phyloP scores from a whole-genome alignment of 108 stramenopile species.

The Cyclotella atomus region DNA sequence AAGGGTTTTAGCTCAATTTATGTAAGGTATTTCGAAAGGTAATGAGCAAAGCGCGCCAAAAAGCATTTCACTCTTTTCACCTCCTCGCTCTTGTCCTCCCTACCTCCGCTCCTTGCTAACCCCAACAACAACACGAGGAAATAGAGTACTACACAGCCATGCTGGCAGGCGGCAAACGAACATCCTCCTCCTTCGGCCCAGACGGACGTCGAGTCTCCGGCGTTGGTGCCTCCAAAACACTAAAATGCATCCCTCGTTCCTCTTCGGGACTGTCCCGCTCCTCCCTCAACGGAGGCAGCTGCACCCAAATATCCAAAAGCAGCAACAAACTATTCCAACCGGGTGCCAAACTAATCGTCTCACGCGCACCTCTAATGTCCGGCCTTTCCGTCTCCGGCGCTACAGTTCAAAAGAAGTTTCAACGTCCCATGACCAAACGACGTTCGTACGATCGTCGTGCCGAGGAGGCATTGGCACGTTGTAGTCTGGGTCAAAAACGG shows the following conservation, averaged over 20 bases:
- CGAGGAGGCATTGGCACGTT: constrained; percentile 60
- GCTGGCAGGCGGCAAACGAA: constrained; percentile 17
- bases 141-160: too few species aligned
- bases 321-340: constrained; percentile 53
- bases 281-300: background rate
- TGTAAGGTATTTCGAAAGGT: too few species aligned
- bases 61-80: background rate
- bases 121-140: background rate
- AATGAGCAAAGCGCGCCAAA: too few species aligned
- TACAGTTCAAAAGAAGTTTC: constrained; percentile 71
- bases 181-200: constrained; percentile 54
- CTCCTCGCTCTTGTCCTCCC: background rate
- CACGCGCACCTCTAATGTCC: constrained; percentile 66
- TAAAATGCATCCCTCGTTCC: constrained; percentile 26
- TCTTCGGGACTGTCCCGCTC: constrained; percentile 28
- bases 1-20: too few species aligned
- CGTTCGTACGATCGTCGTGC: constrained; percentile 68
- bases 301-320: background rate
- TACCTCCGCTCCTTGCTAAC: background rate
- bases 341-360: constrained; percentile 47
- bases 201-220: constrained; percentile 53
- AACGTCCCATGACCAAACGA: constrained; percentile 83
- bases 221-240: constrained; percentile 9
- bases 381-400: constrained; percentile 54
- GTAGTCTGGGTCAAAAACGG: constrained; percentile 66